Evolutionary conservation across 331 rosid genomes (phyloP), one percentile per base, ranked within the genome.

Genomic region (Dryas integrifolia): DNA sequence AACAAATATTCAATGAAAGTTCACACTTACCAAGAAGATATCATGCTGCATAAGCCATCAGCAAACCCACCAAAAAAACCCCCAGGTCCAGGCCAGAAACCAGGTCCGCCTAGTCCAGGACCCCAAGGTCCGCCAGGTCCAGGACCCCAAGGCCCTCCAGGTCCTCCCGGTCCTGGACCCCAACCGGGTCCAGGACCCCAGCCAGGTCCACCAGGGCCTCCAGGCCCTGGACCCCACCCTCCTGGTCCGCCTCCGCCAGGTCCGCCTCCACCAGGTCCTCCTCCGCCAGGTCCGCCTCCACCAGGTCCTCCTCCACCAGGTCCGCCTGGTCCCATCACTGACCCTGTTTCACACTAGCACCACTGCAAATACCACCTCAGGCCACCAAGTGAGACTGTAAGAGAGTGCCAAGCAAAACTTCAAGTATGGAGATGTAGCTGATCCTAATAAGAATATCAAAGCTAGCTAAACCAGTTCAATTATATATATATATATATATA

Each of bases 1-100:
- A 13, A 56, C 6, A 56, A 45, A 21, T 43, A n/a, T 9, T n/a
- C 13, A 35, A 24, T 10, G 4, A 67, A 38, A 5, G n/a, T 13
- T 38, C 39, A 39, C 7, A 70, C 85, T 74, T 69, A 89, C 96
- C 89, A 86, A 14, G 96, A 87, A 49, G 92, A 80, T 62, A 89
- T 0, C 44, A 87, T 61, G 76, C 0, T 67, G 80, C 92, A 89
- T 15, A 87, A 5, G 47, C 92, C 90, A 73, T 87, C 21, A 39
- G 52, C 89, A 79, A 73, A 87, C 16, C 92, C 96, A 9, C 90
- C 90, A 45, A 89, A 81, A 48, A 83, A 82, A 5, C 85, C 35
- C 35, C 35, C 35, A 30, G 35, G 35, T 30, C 35, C 35, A 30
- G 35, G 35, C 35, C 35, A 30, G 35, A 30, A 30, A 30, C 35